Evolutionary conservation across 352 stramenopile genomes (phyloP).

Genomic region (Phytopythium cucurbitacearum): DNA sequence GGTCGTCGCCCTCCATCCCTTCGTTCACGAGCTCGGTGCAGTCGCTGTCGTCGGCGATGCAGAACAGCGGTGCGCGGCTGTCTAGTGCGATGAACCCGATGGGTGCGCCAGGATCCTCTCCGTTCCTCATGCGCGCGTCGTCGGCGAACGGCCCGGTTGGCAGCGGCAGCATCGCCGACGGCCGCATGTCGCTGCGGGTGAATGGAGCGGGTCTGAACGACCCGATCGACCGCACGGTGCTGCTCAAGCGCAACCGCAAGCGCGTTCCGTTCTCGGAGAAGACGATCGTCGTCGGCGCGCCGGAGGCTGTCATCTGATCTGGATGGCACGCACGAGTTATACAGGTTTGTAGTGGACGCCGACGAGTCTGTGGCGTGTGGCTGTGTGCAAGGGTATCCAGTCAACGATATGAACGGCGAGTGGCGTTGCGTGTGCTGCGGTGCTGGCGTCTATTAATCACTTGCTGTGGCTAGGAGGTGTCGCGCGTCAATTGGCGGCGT

Average conservation of each 20-base stretch:
- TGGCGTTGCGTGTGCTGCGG: slow-evolving; percentile 2
- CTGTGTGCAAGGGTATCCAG: neutral
- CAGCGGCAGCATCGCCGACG: slow-evolving; percentile 20
- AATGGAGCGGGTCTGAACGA: slow-evolving; percentile 30
- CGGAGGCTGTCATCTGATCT: slow-evolving; percentile 72
- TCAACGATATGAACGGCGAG: too few species aligned
- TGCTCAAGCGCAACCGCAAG: slow-evolving; percentile 79
- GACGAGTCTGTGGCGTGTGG: neutral
- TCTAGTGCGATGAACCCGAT: slow-evolving; percentile 33
- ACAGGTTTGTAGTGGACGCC: neutral
- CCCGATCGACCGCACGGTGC: slow-evolving; percentile 62
- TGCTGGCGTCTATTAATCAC: neutral
- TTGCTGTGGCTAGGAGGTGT: neutral
- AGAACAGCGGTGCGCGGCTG: slow-evolving; percentile 51
- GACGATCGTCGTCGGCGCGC: slow-evolving; percentile 84
- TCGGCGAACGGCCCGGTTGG: slow-evolving; percentile 7
- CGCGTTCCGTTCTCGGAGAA: slow-evolving; percentile 69
- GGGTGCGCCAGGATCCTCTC: slow-evolving; percentile 1
- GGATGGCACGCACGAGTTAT: too few species aligned
- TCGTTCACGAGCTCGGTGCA: slow-evolving; percentile 83
- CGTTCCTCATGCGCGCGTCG: slow-evolving; percentile 6
- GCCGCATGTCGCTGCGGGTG: slow-evolving; percentile 53
- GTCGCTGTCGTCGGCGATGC: slow-evolving; percentile 74
- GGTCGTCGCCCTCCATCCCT: slow-evolving; percentile 84
- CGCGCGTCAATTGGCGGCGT: too few species aligned